A percentile compares a stretch with the other conserved stretches of the same genome.
Conservation (phyloP, 371 early-diverging fungal species). For the Lichtheimia ornata region DNA sequence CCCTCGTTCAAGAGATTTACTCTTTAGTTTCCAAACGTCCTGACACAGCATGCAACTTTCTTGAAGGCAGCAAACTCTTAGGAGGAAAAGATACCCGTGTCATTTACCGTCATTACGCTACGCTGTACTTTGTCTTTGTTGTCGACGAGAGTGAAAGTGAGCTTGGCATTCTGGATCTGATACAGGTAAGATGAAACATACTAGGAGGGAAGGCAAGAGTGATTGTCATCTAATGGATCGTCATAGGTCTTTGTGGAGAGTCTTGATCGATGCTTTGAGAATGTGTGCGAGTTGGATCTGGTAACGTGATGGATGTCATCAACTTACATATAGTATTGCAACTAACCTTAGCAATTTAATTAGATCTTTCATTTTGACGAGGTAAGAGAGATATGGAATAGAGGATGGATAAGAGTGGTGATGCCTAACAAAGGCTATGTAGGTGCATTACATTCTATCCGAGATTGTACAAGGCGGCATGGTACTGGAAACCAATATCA, state of each 20-base stretch:
- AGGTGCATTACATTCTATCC: constrained; percentile 73
- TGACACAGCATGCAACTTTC: constrained; percentile 88
- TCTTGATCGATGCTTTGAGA: constrained; percentile 89
- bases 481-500: constrained; percentile 69
- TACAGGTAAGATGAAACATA: constrained; percentile 63
- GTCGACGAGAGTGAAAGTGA: constrained; percentile 95
- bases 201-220: no score
- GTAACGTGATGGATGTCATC: constrained; percentile 36
- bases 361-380: constrained; percentile 83
- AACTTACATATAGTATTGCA: background rate
- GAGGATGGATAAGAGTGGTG: background rate
- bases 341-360: background rate
- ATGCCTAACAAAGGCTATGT: constrained; percentile 7
- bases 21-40: constrained; percentile 81
- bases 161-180: constrained; percentile 92
- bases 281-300: constrained; percentile 96
- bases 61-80: constrained; percentile 84
- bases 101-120: constrained; percentile 90
- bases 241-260: constrained; percentile 92
- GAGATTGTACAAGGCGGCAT: constrained; percentile 83
- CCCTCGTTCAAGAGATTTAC: constrained; percentile 83
- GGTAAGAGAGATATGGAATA: constrained; percentile 18
- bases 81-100: constrained; percentile 88
- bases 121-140: constrained; percentile 96
- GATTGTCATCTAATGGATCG: background rate